Base-by-base conservation (phyloP, 140 eudicot species). In the Bidens hawaiensis region DNA sequence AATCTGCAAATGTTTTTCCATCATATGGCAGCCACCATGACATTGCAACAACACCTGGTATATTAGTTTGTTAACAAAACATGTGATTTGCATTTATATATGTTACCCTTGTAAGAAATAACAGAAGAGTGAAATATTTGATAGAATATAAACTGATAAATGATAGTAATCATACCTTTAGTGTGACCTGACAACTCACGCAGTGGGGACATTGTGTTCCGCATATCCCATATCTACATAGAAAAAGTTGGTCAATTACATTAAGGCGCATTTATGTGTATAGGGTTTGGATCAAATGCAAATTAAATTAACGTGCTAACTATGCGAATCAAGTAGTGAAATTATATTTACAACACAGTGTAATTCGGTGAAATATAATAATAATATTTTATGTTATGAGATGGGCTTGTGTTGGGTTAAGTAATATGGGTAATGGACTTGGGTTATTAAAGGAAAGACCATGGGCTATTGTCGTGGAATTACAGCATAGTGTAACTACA, bases 151-250 rank as follows among this genome's bases (percentile, higher is more conserved):
- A 33, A 65, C 61, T n/a, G 12, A 31, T 14, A 31, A n/a, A 33
- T 38, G 52, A 53, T 54, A 15, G 19, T 31, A 28, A 55, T 14
- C 64, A 58, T 75, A 90, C 97, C 97, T 83, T 81, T 90, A 23
- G 94, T 83, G 88, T 90, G 97, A 45, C 97, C 97, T 34, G 63
- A 80, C 36, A 90, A 76, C 70, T 86, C 97, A 76, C 74, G 83
- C 36, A 90, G 79, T 55, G 97, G 97, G 71, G 90, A 62, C 87
- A 90, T 86, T 55, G 82, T 78, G 70, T 90, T 86, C 68, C 97
- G 72, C 97, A 90, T 79, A 75, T 90, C 97, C 97, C 97, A 90
- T 62, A 86, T 70, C 97, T 90, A 94, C 72, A 76, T 17, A 51
- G 28, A n/a, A n/a, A n/a, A 56, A 16, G 17, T 60, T 21, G 48